Base-by-base conservation (phyloP, 106 monocot genomes). In the Allium sativum region DNA sequence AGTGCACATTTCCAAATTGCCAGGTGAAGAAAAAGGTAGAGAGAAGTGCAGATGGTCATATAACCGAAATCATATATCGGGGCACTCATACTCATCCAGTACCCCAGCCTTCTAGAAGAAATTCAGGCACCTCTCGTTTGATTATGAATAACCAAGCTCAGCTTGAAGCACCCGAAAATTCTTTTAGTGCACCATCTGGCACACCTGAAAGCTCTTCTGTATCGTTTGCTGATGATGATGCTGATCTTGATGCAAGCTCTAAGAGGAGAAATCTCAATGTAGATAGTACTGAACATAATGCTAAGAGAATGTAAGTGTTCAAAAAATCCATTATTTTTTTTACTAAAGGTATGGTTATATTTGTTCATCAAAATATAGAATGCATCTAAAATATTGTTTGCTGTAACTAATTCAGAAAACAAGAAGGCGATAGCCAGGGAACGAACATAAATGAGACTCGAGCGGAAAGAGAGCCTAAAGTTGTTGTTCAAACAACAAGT, bases 11-110 rank as follows among this genome's bases (percentile, higher is more conserved):
- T 48, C 81, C 74, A 10, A 70, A 56, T 21, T 85, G 85, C 69
- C 78, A 74, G 1, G 73, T 66, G 60, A 85, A 81, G 75, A 85
- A 85, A 74, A 81, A 78, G 74, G 78, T 81, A 14, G 85, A 85
- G 68, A 81, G 62, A 55, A 44, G 44, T 3, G 42, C 75, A 4
- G 78, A 85, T 18, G 85, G 78, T 7, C 67, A 74, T 17, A 69
- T 85, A 14, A 81, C 74, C 12, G 74, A 81, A 75, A 85, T 85
- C 13, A 69, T 85, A 0, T 85, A 85, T 69, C 81, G 76, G 21
- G 80, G 81, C 0, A 55, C 68, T 6, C 85, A 85, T 43, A 78
- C 78, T 67, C 85, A 85, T 52, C 71, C 81, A 7, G 84, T 79
- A 64, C 92, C 92, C 18, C 87, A 78, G 31, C 15, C 71, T 0